Evolutionary conservation across 202 grass and related monocot species (phyloP), one percentile per base, ranked within the genome.

Genomic region (Elaeis oleifera): DNA sequence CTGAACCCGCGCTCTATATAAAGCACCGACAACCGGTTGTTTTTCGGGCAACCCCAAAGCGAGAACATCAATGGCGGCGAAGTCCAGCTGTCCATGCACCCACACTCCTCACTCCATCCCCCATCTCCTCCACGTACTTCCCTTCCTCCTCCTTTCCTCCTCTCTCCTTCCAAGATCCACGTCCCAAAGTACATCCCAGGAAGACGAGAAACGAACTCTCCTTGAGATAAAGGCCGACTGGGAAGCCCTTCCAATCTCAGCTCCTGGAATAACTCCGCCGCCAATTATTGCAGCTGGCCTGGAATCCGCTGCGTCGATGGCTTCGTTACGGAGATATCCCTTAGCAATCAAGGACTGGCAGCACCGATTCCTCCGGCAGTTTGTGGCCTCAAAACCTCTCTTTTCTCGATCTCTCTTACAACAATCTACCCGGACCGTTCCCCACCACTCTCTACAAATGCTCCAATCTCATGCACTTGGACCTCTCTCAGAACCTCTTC

Each of bases 401-500:
- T 0, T 20, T 22, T 26, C 21, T 84, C 16, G 78, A 92, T 69
- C 77, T 87, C 6, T 79, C 67, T 16, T 6, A 54, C 64, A 92
- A 92, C 60, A 13, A 63, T 16, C 74, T 92, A 67, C 65, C 77
- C 8, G 28, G 71, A 9, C 49, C 21, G 4, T 87, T 92, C 64
- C 83, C 88, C 5, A 65, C 29, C 0, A 21, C 4, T 15, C 56
- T 92, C 44, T 87, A 80, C 18, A 22, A 3, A 66, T 92, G 88
- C 63, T 65, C 63, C 11, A 60, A 66, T 16, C 67, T 91, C 5
- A 25, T 19, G 22, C 54, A 9, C 26, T 71, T 91, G 8, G 67
- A 87, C 39, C 56, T 91, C 22, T 83, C 88, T 0, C 24, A 71
- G 16, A 91, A 91, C 15, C 3, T 5, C 1, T 81, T 91, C 49